Conservation (phyloP, 139 green algal genomes). For the Pseudopediastrum boryanum region DNA sequence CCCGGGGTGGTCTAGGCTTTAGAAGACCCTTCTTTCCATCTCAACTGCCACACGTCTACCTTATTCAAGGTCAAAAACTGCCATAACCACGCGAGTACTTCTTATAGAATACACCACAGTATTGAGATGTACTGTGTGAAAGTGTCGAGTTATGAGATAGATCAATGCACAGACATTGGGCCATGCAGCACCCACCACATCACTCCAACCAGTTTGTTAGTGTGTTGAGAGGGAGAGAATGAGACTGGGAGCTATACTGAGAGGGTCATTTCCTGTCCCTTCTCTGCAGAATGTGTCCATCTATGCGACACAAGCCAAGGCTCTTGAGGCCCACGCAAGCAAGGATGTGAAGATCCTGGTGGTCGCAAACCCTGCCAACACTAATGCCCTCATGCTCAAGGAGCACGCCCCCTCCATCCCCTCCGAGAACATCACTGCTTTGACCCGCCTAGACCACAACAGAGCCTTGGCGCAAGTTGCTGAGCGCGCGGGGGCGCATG, state of each 20-base stretch:
- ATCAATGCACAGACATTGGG: no score
- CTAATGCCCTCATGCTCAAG: constrained; percentile 39
- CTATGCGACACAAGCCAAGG: constrained; percentile 80
- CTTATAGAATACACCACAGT: no score
- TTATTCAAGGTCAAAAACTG: no score
- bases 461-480: constrained; percentile 87
- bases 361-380: constrained; percentile 60
- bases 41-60: no score
- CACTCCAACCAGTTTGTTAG: no score
- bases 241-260: background rate
- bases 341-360: constrained; percentile 89
- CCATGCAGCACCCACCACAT: no score
- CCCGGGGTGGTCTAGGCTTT: no score
- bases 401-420: constrained; percentile 37
- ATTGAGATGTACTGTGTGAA: no score
- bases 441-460: constrained; percentile 92
- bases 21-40: no score
- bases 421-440: constrained; percentile 27
- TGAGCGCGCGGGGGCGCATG: constrained; percentile 66
- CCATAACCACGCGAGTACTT: no score
- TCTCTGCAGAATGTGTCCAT: constrained; percentile 91
- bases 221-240: no score
- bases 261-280: background rate
- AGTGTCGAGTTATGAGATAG: no score
- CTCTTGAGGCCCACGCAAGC: constrained; percentile 74